Evolutionary conservation across 164 flowering plant genomes (phyloP).

Genomic region (Tetrastigma voinierianum): DNA sequence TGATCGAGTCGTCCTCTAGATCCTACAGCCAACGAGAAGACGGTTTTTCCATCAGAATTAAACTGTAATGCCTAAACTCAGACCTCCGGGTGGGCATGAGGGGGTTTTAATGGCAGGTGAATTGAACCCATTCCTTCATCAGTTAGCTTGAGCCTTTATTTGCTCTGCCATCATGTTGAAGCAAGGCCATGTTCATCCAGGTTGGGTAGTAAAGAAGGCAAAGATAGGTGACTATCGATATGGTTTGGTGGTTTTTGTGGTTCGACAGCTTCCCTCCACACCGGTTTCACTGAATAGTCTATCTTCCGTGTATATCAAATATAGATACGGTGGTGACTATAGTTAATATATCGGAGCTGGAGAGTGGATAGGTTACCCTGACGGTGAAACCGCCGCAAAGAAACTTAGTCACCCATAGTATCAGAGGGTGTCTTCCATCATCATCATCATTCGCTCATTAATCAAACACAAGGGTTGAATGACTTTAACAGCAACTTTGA

Average conservation of each 20-base stretch:
- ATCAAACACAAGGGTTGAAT: too few relatives aligned
- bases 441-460: background rate
- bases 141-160: constrained; percentile 19
- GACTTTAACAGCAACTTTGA: too few relatives aligned
- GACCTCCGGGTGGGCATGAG: constrained; percentile 34
- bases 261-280: constrained; percentile 28
- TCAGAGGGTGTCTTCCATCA: constrained; percentile 17
- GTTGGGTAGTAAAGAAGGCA: constrained; percentile 11
- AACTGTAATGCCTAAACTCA: constrained; percentile 23
- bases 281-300: constrained; percentile 25
- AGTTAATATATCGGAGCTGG: too few relatives aligned
- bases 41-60: constrained; percentile 18
- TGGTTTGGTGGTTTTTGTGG: background rate
- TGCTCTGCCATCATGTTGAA: constrained; percentile 15
- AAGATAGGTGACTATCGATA: too few relatives aligned
- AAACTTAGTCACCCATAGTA: constrained; percentile 33
- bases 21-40: constrained; percentile 13
- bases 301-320: too few relatives aligned
- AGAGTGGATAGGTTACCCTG: constrained; percentile 26
- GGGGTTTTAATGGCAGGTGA: constrained; percentile 28
- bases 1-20: constrained; percentile 16
- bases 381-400: constrained; percentile 34
- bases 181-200: constrained; percentile 20
- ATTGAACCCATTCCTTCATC: constrained; percentile 13
- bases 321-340: too few relatives aligned